Evolutionary conservation across 2,329 filamentous ascomycete genomes (phyloP).

Genomic region (Alternaria ventricosa): DNA sequence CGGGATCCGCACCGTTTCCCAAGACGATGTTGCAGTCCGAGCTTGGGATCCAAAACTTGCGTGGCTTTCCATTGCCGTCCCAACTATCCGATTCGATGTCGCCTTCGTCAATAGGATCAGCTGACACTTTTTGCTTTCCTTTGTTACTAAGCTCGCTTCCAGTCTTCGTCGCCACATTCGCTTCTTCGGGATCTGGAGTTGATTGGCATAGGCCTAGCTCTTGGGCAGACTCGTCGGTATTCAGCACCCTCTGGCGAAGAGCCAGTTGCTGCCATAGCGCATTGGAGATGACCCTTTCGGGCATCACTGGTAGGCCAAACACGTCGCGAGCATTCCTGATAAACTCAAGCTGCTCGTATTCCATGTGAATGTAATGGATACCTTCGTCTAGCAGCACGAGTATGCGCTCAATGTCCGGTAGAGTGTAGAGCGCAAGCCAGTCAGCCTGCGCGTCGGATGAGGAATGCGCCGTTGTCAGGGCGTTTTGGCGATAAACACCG

Average conservation of each 20-base stretch:
- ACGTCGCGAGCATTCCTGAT: constrained; percentile 60
- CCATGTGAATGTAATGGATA: constrained; percentile 66
- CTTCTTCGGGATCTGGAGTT: constrained; percentile 46
- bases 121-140: constrained; percentile 53
- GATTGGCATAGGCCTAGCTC: constrained; percentile 59
- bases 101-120: constrained; percentile 25
- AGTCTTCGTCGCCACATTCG: constrained; percentile 21
- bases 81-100: constrained; percentile 58
- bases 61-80: constrained; percentile 61
- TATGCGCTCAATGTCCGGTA: constrained; percentile 62
- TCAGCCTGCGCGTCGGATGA: constrained; percentile 54
- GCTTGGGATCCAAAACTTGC: constrained; percentile 65
- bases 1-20: constrained; percentile 60
- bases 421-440: constrained; percentile 61
- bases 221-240: constrained; percentile 58
- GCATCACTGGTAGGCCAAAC: constrained; percentile 61
- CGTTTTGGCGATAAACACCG: constrained; percentile 57
- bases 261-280: constrained; percentile 66
- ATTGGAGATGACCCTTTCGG: constrained; percentile 62
- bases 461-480: constrained; percentile 42
- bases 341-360: constrained; percentile 64
- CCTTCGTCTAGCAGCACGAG: constrained; percentile 64
- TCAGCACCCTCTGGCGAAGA: constrained; percentile 62
- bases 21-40: constrained; percentile 64
- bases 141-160: constrained; percentile 42